Conservation (phyloP, 257 asterid species). For the Cynanchum wilfordii region DNA sequence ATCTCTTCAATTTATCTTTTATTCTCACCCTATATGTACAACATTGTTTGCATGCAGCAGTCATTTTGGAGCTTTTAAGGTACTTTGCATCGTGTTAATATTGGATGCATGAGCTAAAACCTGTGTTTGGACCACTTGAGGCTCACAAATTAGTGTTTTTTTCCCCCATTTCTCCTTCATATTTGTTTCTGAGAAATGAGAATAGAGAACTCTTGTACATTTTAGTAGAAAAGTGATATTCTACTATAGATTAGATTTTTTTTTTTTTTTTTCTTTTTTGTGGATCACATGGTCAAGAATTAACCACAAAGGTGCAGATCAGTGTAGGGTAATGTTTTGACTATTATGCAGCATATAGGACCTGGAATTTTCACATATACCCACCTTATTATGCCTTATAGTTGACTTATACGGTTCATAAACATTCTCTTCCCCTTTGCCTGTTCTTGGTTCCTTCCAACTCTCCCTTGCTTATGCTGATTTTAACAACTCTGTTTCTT, state of each 20-base stretch:
- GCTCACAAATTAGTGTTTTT: background rate
- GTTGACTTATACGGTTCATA: background rate
- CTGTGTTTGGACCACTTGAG: too few relatives aligned
- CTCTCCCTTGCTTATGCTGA: background rate
- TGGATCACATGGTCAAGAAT: background rate
- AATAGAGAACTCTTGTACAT: background rate
- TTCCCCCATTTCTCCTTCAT: background rate
- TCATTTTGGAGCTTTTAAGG: background rate
- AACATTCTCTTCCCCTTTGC: background rate
- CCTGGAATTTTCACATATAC: background rate
- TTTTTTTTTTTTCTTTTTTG: too few relatives aligned
- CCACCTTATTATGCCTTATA: background rate
- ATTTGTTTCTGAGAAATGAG: background rate
- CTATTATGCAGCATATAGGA: background rate
- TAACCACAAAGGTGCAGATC: background rate
- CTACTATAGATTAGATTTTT: too few relatives aligned
- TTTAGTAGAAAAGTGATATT: background rate
- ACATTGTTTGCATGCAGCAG: background rate
- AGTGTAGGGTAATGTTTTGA: too few relatives aligned
- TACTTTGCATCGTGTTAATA: background rate
- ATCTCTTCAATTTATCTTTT: constrained; percentile 3
- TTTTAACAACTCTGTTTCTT: background rate
- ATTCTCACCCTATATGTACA: background rate
- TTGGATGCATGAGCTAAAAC: background rate
- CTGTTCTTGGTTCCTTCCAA: background rate